Evolutionary conservation across 208 protist species (phyloP).

Genomic region (Trypanosoma avium): DNA sequence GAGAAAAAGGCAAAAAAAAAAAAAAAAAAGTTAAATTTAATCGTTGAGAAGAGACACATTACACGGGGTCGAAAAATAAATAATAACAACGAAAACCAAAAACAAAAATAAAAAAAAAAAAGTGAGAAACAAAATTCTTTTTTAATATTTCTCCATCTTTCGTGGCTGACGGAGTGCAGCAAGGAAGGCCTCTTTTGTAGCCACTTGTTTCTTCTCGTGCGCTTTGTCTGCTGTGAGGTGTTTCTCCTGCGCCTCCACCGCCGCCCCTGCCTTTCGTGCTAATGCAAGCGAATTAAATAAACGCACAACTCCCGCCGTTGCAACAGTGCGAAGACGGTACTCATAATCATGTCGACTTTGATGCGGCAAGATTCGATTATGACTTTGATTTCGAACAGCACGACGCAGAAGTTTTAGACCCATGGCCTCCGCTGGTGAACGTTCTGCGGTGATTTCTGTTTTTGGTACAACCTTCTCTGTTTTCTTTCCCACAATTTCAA

Average conservation of each 20-base stretch:
- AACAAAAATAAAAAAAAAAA: background rate
- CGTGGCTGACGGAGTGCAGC: slow-evolving; percentile 61
- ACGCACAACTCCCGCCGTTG: slow-evolving; percentile 82
- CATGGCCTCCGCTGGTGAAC: slow-evolving; percentile 47
- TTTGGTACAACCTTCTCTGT: slow-evolving; percentile 47
- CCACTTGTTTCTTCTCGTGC: slow-evolving; percentile 71
- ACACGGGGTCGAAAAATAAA: no score
- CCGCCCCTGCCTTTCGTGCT: slow-evolving; percentile 66
- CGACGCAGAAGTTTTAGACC: slow-evolving; percentile 72
- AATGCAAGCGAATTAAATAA: slow-evolving; percentile 86
- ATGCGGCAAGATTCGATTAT: slow-evolving; percentile 73
- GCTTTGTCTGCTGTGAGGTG: slow-evolving; percentile 73
- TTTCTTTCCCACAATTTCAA: slow-evolving; percentile 56
- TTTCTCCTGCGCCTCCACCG: slow-evolving; percentile 44
- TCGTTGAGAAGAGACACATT: no score
- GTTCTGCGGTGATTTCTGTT: slow-evolving; percentile 35
- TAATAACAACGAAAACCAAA: background rate
- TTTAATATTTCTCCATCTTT: slow-evolving; percentile 26
- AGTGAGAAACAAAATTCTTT: background rate
- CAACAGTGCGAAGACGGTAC: slow-evolving; percentile 77
- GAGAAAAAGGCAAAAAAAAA: background rate
- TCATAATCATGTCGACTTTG: slow-evolving; percentile 89
- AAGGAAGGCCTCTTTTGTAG: slow-evolving; percentile 79
- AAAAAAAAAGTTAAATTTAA: no score
- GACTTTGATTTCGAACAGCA: slow-evolving; percentile 73